Conservation (phyloP, 768 basidiomycete species). For the Russula compacta region DNA sequence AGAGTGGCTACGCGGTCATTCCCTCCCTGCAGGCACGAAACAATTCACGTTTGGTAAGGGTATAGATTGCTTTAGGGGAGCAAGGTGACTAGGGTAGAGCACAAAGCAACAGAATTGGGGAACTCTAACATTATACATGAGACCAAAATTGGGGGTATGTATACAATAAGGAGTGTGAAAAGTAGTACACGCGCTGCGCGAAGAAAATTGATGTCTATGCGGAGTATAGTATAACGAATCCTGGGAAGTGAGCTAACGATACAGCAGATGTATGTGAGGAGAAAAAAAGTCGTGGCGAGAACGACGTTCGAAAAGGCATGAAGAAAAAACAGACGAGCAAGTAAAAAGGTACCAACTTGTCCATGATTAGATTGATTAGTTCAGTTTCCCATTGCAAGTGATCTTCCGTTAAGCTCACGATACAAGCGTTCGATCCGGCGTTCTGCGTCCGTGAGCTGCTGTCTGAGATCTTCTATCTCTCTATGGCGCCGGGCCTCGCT, state of each 20-base stretch:
- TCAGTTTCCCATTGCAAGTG: slow-evolving; percentile 8
- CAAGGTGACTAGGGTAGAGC: background rate
- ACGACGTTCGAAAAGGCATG: background rate
- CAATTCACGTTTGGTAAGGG: background rate
- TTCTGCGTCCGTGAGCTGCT: slow-evolving; percentile 12
- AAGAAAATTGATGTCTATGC: background rate
- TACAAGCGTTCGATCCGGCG: slow-evolving; percentile 11
- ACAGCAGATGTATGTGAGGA: slow-evolving; percentile 2
- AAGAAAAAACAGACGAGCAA: background rate
- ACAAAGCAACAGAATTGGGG: background rate
- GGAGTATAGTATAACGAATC: slow-evolving; percentile 6
- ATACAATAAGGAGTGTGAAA: background rate
- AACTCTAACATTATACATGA: background rate
- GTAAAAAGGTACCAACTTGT: background rate
- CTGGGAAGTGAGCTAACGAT: slow-evolving; percentile 10
- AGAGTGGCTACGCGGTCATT: background rate
- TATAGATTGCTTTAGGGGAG: background rate
- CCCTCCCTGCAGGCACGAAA: background rate
- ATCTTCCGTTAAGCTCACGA: slow-evolving; percentile 13
- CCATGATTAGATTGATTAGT: background rate
- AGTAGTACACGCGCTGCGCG: slow-evolving; percentile 3
- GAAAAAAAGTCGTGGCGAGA: background rate
- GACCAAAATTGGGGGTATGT: background rate
- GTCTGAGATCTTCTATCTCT: slow-evolving; percentile 12
- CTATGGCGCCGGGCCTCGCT: slow-evolving; percentile 3